Percentiles rank a stretch among this genome's conserved stretches.
Evolutionary conservation across 495 filamentous ascomycete species (phyloP).

Genomic region (Daldinia loculata): DNA sequence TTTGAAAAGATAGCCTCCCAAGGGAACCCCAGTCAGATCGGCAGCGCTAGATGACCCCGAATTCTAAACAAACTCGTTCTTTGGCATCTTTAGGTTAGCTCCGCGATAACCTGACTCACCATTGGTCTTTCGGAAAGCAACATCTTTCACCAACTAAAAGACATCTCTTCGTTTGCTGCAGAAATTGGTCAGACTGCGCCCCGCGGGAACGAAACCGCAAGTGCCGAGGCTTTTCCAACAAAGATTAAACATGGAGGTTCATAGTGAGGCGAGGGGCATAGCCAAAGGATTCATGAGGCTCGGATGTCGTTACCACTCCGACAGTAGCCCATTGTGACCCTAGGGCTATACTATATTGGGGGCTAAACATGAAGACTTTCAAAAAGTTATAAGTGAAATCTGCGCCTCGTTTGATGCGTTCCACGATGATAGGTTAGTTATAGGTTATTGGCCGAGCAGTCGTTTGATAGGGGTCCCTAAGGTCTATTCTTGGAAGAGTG

Average conservation of each 20-base stretch:
- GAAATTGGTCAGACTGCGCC: constrained; percentile 20
- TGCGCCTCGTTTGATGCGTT: constrained; percentile 37
- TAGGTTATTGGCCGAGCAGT: constrained; percentile 11
- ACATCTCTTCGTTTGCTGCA: constrained; percentile 11
- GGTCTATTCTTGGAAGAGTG: not conserved
- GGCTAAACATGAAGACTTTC: constrained; percentile 12
- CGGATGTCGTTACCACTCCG: constrained; percentile 27
- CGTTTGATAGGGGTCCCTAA: constrained; percentile 2
- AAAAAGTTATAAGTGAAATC: constrained; percentile 4
- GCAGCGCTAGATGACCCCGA: constrained; percentile 30
- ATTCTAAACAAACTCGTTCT: constrained; percentile 1
- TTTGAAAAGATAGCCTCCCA: constrained; percentile 9
- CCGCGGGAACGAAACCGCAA: constrained; percentile 9
- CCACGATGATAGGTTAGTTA: not conserved
- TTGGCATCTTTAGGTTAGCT: constrained; percentile 6
- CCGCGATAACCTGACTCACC: constrained; percentile 4
- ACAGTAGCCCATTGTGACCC: constrained; percentile 29
- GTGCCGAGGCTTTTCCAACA: constrained; percentile 10
- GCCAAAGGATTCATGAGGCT: constrained; percentile 31
- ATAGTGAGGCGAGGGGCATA: constrained; percentile 15
- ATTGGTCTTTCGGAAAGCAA: constrained; percentile 10
- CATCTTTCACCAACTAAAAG: not conserved
- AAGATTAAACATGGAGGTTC: constrained; percentile 4
- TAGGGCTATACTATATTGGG: constrained; percentile 10
- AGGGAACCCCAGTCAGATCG: constrained; percentile 31